phyloP scores from a whole-genome alignment of 371 early-diverging fungal genomes.

The Mortierella sp. region DNA sequence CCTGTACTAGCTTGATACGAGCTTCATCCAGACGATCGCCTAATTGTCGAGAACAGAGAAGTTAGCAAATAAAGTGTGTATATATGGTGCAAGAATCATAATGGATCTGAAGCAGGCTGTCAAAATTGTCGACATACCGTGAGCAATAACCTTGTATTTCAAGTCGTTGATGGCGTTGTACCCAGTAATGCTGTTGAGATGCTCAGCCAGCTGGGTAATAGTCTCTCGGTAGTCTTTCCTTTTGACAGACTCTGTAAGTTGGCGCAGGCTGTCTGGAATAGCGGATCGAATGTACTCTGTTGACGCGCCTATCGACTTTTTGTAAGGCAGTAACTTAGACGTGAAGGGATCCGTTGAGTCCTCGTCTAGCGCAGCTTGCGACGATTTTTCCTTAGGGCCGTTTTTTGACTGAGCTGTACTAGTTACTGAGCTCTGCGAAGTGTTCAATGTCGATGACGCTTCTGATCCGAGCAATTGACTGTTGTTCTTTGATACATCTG shows the following conservation, averaged over 20 bases:
- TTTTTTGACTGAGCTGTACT: background rate
- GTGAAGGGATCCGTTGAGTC: slow-evolving; percentile 33
- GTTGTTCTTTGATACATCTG: background rate
- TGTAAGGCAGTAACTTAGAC: slow-evolving; percentile 38
- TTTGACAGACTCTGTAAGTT: slow-evolving; percentile 57
- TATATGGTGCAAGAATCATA: background rate
- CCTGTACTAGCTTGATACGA: slow-evolving; percentile 68
- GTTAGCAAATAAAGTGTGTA: no score
- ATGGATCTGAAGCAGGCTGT: background rate
- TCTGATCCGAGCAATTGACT: background rate
- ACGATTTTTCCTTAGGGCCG: background rate
- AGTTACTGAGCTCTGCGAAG: background rate
- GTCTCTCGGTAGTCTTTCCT: slow-evolving; percentile 65
- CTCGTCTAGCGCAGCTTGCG: background rate
- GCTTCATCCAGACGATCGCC: slow-evolving; percentile 68
- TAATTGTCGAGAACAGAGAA: slow-evolving; percentile 23
- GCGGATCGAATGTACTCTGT: slow-evolving; percentile 41
- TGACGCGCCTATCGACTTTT: slow-evolving; percentile 37
- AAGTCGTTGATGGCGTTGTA: slow-evolving; percentile 82
- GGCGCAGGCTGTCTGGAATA: slow-evolving; percentile 35
- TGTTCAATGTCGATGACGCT: background rate
- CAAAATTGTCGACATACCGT: slow-evolving; percentile 61
- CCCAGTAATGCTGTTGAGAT: slow-evolving; percentile 86
- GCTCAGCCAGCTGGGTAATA: slow-evolving; percentile 60
- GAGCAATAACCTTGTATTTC: slow-evolving; percentile 77